Conservation (phyloP, 495 filamentous ascomycete species). For the Tuber brumale region DNA sequence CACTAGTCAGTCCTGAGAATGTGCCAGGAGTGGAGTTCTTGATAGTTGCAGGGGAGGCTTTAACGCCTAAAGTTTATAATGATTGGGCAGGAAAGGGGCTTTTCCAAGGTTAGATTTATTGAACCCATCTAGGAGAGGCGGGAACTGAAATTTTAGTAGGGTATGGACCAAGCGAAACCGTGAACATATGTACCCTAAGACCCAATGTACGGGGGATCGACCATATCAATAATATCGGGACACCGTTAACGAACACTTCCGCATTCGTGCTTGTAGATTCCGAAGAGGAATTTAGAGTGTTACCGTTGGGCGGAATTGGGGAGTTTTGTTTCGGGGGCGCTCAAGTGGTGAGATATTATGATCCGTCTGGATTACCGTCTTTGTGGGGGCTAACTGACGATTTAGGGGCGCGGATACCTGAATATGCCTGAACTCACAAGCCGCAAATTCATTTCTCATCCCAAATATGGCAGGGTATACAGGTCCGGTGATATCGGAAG, state of each 20-base stretch:
- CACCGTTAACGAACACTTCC: slow-evolving; percentile 62
- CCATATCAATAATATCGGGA: slow-evolving; percentile 56
- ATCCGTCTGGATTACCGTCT: neutral
- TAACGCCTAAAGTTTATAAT: slow-evolving; percentile 59
- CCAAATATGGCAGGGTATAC: slow-evolving; percentile 60
- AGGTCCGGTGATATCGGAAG: slow-evolving; percentile 66
- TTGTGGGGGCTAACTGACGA: neutral
- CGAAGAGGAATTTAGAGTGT: slow-evolving; percentile 43
- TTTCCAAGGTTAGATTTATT: slow-evolving; percentile 52
- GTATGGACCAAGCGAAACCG: slow-evolving; percentile 67
- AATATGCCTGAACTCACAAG: slow-evolving; percentile 51
- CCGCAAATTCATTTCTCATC: slow-evolving; percentile 59
- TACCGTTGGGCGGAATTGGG: slow-evolving; percentile 63
- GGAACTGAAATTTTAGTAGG: slow-evolving; percentile 42
- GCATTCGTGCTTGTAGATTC: slow-evolving; percentile 55
- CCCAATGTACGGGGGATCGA: slow-evolving; percentile 46
- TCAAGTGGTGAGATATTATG: slow-evolving; percentile 52
- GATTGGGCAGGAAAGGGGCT: slow-evolving; percentile 62
- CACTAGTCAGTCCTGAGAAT: slow-evolving; percentile 54
- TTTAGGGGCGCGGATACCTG: slow-evolving; percentile 58
- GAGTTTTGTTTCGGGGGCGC: slow-evolving; percentile 80
- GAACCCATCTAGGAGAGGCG: neutral
- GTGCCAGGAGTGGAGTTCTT: slow-evolving; percentile 62
- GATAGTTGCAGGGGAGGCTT: slow-evolving; percentile 62
- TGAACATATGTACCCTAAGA: slow-evolving; percentile 66